Conservation (phyloP, 495 filamentous ascomycete species). For the Parachaetomium inaequale region DNA sequence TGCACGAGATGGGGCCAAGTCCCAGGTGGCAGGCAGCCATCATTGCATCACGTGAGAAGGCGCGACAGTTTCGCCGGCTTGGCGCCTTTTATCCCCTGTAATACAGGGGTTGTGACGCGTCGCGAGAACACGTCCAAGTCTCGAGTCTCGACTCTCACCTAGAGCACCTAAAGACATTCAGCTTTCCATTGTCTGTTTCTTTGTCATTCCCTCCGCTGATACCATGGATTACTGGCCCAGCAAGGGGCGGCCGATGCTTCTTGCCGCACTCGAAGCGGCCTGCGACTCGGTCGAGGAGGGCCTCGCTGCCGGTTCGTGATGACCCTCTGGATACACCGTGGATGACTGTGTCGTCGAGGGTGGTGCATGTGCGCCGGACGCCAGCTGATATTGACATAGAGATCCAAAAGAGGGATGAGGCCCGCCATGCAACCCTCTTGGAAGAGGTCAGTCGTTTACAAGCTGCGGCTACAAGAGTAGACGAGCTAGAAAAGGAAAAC, state of each 20-base stretch:
- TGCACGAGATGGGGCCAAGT: too few species aligned
- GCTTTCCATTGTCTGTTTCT: too few species aligned
- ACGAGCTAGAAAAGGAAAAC: slow-evolving; percentile 37
- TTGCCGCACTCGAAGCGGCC: slow-evolving; percentile 38
- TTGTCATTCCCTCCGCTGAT: not conserved
- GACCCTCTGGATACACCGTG: too few species aligned
- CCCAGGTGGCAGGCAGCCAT: not conserved
- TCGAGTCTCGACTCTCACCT: not conserved
- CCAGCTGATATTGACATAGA: slow-evolving; percentile 23
- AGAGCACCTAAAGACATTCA: too few species aligned
- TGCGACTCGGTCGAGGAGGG: slow-evolving; percentile 40
- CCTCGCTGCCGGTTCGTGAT: slow-evolving; percentile 35
- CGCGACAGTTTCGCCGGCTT: not conserved
- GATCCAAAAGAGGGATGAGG: slow-evolving; percentile 18
- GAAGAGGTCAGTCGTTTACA: slow-evolving; percentile 34
- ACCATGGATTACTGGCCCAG: slow-evolving; percentile 41
- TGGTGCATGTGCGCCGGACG: too few species aligned
- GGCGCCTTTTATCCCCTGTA: not conserved
- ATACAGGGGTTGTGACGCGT: not conserved
- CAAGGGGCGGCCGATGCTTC: slow-evolving; percentile 37
- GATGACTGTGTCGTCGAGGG: too few species aligned
- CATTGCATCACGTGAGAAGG: not conserved
- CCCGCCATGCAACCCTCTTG: slow-evolving; percentile 15
- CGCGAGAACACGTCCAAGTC: not conserved
- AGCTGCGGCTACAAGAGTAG: slow-evolving; percentile 24